Conservation (phyloP, 345 rosid species). For the Populus pruinosa region DNA sequence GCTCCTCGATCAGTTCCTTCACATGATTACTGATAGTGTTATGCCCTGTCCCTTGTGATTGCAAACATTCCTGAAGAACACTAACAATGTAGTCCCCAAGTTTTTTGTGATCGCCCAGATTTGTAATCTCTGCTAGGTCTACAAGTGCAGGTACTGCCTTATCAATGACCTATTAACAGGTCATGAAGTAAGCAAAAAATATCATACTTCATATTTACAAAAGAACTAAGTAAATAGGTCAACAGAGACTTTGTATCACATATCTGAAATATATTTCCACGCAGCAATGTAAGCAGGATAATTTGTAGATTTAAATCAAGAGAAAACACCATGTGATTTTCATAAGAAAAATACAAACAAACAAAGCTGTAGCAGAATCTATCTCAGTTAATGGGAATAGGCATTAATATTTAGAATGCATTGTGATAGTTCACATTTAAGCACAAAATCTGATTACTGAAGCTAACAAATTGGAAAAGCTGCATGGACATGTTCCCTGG, state of each 20-base stretch:
- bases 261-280: background rate
- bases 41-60: constrained; percentile 53
- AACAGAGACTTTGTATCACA: background rate
- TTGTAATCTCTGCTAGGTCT: constrained; percentile 79
- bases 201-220: background rate
- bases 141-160: constrained; percentile 77
- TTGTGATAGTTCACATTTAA: background rate
- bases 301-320: background rate
- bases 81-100: constrained; percentile 79
- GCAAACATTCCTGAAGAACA: constrained; percentile 75
- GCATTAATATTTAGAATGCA: background rate
- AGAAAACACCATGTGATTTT: background rate
- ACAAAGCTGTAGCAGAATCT: background rate
- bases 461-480: background rate
- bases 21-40: constrained; percentile 46
- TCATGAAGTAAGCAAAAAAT: background rate
- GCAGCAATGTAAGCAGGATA: background rate
- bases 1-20: constrained; percentile 72
- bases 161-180: constrained; percentile 51
- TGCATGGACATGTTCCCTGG: background rate
- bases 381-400: background rate
- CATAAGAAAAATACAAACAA: background rate
- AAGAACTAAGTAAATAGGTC: background rate
- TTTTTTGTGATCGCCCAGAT: constrained; percentile 86
- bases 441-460: background rate